A percentile compares a stretch with the other conserved stretches of the same genome.
Conservation (phyloP, 495 filamentous ascomycete species). For the Neurospora tetrasperma region DNA sequence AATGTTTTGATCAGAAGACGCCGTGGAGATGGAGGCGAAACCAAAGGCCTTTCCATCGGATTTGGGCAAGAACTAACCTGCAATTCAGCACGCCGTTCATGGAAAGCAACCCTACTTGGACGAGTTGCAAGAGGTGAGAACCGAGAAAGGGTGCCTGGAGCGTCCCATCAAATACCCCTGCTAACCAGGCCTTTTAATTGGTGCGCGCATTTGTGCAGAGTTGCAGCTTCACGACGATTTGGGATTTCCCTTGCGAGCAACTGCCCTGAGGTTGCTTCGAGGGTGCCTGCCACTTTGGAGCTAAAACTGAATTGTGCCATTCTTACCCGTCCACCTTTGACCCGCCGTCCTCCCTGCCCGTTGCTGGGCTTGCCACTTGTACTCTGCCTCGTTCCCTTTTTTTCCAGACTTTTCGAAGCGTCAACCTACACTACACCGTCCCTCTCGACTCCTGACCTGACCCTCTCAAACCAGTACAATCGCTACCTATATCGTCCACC, state of each 20-base stretch:
- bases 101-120: background rate
- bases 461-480: background rate
- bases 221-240: background rate
- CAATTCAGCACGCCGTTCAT: background rate
- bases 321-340: background rate
- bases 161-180: background rate
- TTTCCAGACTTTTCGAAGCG: background rate
- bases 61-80: background rate
- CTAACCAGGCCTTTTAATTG: background rate
- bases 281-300: background rate
- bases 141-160: background rate
- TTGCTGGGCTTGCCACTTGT: background rate
- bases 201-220: background rate
- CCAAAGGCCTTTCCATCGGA: background rate
- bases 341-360: background rate
- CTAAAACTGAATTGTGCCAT: background rate
- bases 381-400: background rate
- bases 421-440: background rate
- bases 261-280: background rate
- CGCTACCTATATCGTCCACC: background rate
- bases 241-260: background rate
- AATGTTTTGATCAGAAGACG: background rate
- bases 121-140: background rate
- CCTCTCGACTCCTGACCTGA: background rate
- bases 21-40: background rate